Evolutionary conservation across 2,329 filamentous ascomycete species (phyloP).

Genomic region (Trichoderma sp.): DNA sequence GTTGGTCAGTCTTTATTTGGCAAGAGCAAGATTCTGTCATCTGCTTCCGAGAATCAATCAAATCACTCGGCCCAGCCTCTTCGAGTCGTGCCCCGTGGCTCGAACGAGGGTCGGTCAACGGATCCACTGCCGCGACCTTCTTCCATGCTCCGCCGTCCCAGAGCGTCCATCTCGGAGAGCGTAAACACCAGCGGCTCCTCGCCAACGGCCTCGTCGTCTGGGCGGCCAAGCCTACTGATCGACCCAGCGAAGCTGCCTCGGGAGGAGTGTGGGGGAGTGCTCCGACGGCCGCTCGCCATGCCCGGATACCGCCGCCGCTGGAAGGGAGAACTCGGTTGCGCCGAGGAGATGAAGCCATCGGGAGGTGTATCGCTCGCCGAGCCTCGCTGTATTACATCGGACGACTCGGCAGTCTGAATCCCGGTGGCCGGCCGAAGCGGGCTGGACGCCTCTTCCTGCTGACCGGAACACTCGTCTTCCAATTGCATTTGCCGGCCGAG

Average conservation of each 20-base stretch:
- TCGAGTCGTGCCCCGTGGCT: constrained; percentile 43
- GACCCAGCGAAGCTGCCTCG: constrained; percentile 51
- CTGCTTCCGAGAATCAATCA: too few species aligned
- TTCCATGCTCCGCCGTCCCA: constrained; percentile 61
- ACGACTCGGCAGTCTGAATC: constrained; percentile 44
- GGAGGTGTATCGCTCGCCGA: constrained; percentile 52
- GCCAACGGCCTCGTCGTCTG: constrained; percentile 56
- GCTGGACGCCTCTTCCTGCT: constrained; percentile 33
- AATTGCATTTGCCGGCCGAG: constrained; percentile 50
- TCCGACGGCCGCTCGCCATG: constrained; percentile 45
- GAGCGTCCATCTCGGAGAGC: constrained; percentile 69
- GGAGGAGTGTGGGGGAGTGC: constrained; percentile 49
- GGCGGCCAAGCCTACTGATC: constrained; percentile 43
- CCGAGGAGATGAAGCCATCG: constrained; percentile 47
- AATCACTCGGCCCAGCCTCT: constrained; percentile 41
- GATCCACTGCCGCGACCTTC: constrained; percentile 50
- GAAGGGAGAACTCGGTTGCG: constrained; percentile 49
- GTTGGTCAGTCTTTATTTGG: constrained; percentile 7
- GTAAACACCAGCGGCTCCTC: constrained; percentile 73
- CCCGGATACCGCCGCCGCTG: constrained; percentile 52
- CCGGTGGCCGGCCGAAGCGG: constrained; percentile 49
- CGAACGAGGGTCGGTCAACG: constrained; percentile 45
- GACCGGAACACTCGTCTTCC: constrained; percentile 34
- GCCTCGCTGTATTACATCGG: constrained; percentile 46
- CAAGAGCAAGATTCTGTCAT: background rate